These are phyloP conservation scores for Herpetospermum pedunculosum DNA, from an alignment of 306 rosid genomes.

Conservation along the genomic window DNA sequence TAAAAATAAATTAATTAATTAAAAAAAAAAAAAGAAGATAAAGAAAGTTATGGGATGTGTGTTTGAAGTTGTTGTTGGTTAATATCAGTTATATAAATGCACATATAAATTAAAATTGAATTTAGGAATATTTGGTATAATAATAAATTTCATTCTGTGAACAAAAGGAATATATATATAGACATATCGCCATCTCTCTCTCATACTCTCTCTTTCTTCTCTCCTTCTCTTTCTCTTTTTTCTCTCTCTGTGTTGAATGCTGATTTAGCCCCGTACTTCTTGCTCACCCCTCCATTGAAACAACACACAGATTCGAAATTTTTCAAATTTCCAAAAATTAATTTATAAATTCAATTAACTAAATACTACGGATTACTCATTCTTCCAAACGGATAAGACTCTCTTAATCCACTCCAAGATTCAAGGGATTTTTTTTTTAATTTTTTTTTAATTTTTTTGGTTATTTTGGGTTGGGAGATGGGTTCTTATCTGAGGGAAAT, in stretches of 20 bases:
- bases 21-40: neutral
- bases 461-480: conserved; percentile 23
- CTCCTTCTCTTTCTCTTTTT: conserved; percentile 10
- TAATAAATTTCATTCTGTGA: conserved; percentile 14
- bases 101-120: too few species aligned
- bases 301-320: conserved; percentile 14
- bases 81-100: conserved; percentile 12
- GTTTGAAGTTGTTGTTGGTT: conserved; percentile 5
- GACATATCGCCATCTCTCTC: conserved; percentile 35
- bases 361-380: conserved; percentile 6
- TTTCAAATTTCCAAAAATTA: neutral
- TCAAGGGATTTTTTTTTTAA: conserved; percentile 13
- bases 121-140: too few species aligned
- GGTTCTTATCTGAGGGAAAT: conserved; percentile 26
- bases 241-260: conserved; percentile 36
- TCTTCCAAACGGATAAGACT: conserved; percentile 32
- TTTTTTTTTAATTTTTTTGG: too few species aligned
- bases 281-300: conserved; percentile 35
- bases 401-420: conserved; percentile 39
- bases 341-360: neutral
- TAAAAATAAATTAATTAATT: neutral
- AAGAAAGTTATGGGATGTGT: neutral
- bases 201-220: conserved; percentile 14
- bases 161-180: conserved; percentile 29
- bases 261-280: conserved; percentile 42